These are phyloP conservation scores for Trichosporon faecale DNA, from an alignment of 1,284 basidiomycete genomes.

Conservation along the genomic window DNA sequence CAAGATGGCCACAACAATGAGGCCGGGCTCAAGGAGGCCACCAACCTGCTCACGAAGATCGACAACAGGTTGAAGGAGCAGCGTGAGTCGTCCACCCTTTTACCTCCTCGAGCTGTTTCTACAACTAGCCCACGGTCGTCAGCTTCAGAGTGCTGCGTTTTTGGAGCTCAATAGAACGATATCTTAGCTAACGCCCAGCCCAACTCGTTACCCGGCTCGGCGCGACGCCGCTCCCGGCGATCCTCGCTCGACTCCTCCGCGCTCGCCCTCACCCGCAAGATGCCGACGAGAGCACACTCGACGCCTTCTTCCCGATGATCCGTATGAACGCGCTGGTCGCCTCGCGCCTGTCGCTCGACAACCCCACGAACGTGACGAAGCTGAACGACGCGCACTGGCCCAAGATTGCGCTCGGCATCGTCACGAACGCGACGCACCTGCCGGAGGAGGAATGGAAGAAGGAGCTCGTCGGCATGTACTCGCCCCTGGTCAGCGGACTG, in stretches of 20 bases:
- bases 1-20: not conserved
- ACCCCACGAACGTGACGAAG: not conserved
- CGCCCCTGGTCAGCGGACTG: not conserved
- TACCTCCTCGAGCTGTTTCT: no score
- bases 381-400: constrained; percentile 1
- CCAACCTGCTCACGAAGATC: not conserved
- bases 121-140: no score
- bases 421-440: not conserved
- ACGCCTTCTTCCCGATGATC: constrained; percentile 1
- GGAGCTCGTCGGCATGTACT: not conserved
- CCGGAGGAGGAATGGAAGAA: not conserved
- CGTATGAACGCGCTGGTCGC: not conserved
- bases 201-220: not conserved
- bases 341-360: not conserved
- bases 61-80: not conserved
- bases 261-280: not conserved
- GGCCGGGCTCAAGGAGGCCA: not conserved
- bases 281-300: not conserved
- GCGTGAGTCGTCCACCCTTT: not conserved
- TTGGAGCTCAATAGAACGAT: not conserved
- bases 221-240: not conserved
- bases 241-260: not conserved
- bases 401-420: not conserved
- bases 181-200: not conserved
- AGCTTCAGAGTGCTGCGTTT: no score